Evolutionary conservation across 1,139 yeast species (phyloP).

Genomic region (Kodamaea alishanica): DNA sequence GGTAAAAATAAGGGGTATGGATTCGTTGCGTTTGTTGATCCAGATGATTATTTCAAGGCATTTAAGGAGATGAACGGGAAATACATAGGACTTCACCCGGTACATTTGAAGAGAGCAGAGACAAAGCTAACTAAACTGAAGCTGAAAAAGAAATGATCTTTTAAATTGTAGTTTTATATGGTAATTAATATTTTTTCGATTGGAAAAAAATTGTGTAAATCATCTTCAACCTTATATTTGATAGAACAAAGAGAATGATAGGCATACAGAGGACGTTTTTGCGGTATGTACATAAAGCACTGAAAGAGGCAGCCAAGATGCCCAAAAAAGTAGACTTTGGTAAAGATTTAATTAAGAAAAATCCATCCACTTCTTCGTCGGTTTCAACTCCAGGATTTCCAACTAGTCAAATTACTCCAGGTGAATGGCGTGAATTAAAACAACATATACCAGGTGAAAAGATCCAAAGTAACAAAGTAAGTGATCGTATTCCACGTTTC

Average conservation of each 20-base stretch:
- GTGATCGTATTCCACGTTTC: conserved; percentile 56
- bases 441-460: conserved; percentile 62
- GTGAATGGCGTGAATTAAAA: conserved; percentile 45
- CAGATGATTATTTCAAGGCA: conserved; percentile 65
- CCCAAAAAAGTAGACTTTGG: too few species aligned
- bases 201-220: too few species aligned
- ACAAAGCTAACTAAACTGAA: conserved; percentile 34
- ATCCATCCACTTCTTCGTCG: neutral
- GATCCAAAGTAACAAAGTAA: conserved; percentile 43
- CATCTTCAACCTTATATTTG: too few species aligned
- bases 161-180: too few species aligned
- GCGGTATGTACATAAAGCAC: too few species aligned
- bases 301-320: too few species aligned
- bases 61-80: conserved; percentile 75
- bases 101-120: conserved; percentile 64
- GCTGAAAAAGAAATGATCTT: conserved; percentile 2
- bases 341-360: too few species aligned
- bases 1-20: conserved; percentile 62
- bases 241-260: too few species aligned
- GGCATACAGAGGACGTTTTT: too few species aligned
- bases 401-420: conserved; percentile 28
- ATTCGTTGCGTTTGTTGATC: conserved; percentile 59
- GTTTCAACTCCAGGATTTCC: conserved; percentile 20
- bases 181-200: too few species aligned
- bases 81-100: conserved; percentile 72